Conservation (phyloP, 495 filamentous ascomycete genomes). For the Aeminium ludgeri region DNA sequence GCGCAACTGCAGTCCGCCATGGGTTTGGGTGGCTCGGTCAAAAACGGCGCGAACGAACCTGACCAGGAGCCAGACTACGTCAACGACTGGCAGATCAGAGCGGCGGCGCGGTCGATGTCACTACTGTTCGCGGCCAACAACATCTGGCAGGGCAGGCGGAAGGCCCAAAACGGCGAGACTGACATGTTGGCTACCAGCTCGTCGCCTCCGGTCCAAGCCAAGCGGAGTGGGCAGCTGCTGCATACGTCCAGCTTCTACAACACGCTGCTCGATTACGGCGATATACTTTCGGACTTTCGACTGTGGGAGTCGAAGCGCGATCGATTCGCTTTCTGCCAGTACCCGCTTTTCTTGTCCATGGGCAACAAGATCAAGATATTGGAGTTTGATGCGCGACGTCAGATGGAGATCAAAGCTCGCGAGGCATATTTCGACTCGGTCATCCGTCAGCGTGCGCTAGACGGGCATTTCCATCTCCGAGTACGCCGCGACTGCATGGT, state of each 20-base stretch:
- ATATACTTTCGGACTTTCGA: slow-evolving; percentile 78
- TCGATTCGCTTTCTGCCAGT: slow-evolving; percentile 84
- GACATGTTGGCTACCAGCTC: neutral
- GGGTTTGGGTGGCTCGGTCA: slow-evolving; percentile 39
- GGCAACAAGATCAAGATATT: slow-evolving; percentile 87
- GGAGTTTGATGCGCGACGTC: slow-evolving; percentile 75
- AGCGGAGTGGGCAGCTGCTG: slow-evolving; percentile 44
- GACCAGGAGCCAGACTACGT: slow-evolving; percentile 37
- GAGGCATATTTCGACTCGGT: slow-evolving; percentile 89
- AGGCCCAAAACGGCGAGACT: slow-evolving; percentile 12
- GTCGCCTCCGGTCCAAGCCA: slow-evolving; percentile 21
- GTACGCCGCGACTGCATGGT: slow-evolving; percentile 79
- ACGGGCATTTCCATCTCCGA: slow-evolving; percentile 53
- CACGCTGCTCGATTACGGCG: slow-evolving; percentile 65
- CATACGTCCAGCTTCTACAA: slow-evolving; percentile 80
- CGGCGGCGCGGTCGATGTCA: slow-evolving; percentile 65
- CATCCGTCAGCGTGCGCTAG: slow-evolving; percentile 51
- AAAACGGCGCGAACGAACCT: slow-evolving; percentile 27
- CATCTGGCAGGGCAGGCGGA: slow-evolving; percentile 22
- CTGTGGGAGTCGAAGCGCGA: slow-evolving; percentile 61
- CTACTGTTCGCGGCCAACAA: slow-evolving; percentile 75
- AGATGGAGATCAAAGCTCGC: slow-evolving; percentile 80
- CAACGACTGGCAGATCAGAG: slow-evolving; percentile 85
- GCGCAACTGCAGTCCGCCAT: slow-evolving; percentile 67
- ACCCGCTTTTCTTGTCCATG: slow-evolving; percentile 85